A percentile compares a stretch with the other conserved stretches of the same genome.
These are phyloP conservation scores for Lecanicillium sp. DNA, from an alignment of 2,329 filamentous ascomycete genomes.

Conservation along the genomic window DNA sequence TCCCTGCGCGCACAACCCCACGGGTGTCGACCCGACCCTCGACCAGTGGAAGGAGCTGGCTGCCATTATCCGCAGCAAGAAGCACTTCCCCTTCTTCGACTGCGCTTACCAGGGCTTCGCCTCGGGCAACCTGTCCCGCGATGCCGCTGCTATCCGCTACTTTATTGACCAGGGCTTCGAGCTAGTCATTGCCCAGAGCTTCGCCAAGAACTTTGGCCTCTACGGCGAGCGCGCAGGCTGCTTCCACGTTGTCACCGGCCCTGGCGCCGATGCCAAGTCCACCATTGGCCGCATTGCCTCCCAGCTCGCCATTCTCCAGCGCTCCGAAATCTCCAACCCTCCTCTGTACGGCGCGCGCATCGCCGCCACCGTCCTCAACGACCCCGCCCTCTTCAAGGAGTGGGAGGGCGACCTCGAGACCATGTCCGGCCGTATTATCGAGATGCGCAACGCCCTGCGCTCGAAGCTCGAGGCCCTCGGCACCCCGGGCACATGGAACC, in stretches of 20 bases:
- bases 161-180: constrained; percentile 90
- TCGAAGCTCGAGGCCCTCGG: constrained; percentile 74
- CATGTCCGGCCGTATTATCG: constrained; percentile 93
- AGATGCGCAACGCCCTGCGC: constrained; percentile 77
- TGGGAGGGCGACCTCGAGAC: constrained; percentile 89
- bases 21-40: constrained; percentile 87
- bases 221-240: constrained; percentile 95
- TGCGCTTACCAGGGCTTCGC: constrained; percentile 97
- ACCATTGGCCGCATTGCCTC: constrained; percentile 64
- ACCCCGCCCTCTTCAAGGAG: constrained; percentile 71
- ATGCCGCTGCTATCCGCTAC: constrained; percentile 89
- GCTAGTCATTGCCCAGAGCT: constrained; percentile 83
- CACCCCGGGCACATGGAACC: constrained; percentile 89
- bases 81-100: constrained; percentile 98
- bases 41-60: constrained; percentile 95
- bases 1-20: constrained; percentile 96
- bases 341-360: constrained; percentile 92
- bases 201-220: constrained; percentile 96
- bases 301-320: constrained; percentile 89
- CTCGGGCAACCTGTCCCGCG: constrained; percentile 76
- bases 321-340: constrained; percentile 95
- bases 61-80: constrained; percentile 64
- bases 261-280: constrained; percentile 59
- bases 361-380: constrained; percentile 77
- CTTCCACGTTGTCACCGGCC: constrained; percentile 85